Evolutionary conservation across 1,139 yeast species (phyloP).

Genomic region (Saccharomyces hybrid): DNA sequence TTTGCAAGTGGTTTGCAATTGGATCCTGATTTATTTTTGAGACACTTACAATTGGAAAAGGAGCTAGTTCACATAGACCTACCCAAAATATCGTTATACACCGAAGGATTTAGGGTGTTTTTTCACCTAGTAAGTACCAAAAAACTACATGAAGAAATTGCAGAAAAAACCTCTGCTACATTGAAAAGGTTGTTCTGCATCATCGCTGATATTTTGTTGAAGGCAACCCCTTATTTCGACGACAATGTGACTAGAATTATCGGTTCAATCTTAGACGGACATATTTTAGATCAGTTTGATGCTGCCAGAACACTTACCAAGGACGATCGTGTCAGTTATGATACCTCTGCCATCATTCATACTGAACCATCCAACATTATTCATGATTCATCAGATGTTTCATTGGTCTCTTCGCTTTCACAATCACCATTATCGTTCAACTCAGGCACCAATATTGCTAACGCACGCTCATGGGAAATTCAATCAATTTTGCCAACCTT

Average conservation of each 20-base stretch:
- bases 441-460: background rate
- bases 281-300: constrained; percentile 17
- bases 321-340: background rate
- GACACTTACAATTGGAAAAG: constrained; percentile 17
- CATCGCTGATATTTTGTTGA: constrained; percentile 24
- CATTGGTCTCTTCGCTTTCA: background rate
- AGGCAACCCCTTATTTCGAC: constrained; percentile 23
- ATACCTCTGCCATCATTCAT: background rate
- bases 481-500: constrained; percentile 7
- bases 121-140: constrained; percentile 24
- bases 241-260: constrained; percentile 23
- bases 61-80: constrained; percentile 16
- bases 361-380: constrained; percentile 9
- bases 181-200: constrained; percentile 22
- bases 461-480: constrained; percentile 3
- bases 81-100: constrained; percentile 19
- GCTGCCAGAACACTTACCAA: constrained; percentile 4
- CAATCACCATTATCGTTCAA: background rate
- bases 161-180: constrained; percentile 17
- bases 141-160: constrained; percentile 15
- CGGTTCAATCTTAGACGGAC: constrained; percentile 23
- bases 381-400: background rate
- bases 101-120: constrained; percentile 29
- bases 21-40: constrained; percentile 18
- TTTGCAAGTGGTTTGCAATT: constrained; percentile 27